Conservation (phyloP, 192 early-diverging fungal genomes). For the Coemansia sp. region DNA sequence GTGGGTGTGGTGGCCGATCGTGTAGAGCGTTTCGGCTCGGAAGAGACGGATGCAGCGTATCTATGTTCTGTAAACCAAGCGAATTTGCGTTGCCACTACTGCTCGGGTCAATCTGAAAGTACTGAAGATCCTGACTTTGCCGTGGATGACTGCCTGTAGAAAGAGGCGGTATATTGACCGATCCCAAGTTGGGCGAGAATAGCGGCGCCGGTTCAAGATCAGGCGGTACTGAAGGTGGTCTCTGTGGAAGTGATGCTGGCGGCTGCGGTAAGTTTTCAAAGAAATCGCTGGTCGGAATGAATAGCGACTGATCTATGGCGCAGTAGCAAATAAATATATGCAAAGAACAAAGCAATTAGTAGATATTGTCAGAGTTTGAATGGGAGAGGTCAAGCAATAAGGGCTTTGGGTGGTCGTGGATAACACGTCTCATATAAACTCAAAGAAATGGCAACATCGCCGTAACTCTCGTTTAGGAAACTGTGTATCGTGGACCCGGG, state of each 20-base stretch:
- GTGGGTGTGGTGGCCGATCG: slow-evolving; percentile 12
- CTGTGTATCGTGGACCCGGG: too few relatives aligned
- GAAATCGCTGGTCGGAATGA: slow-evolving; percentile 34
- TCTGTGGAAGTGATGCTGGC: slow-evolving; percentile 18
- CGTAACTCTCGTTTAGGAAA: too few relatives aligned
- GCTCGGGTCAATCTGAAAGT: background rate
- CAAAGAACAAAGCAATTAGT: background rate
- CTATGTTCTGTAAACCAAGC: slow-evolving; percentile 14
- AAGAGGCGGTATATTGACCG: slow-evolving; percentile 5
- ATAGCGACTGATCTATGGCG: slow-evolving; percentile 35
- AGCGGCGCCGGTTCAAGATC: slow-evolving; percentile 46
- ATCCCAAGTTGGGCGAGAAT: slow-evolving; percentile 16
- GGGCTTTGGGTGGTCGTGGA: too few relatives aligned
- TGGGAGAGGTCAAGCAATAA: too few relatives aligned
- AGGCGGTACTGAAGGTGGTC: slow-evolving; percentile 45
- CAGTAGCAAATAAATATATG: slow-evolving; percentile 2
- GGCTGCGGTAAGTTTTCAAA: slow-evolving; percentile 32
- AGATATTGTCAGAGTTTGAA: too few relatives aligned
- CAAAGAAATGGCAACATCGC: too few relatives aligned
- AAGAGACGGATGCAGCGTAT: background rate
- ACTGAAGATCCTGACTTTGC: slow-evolving; percentile 2
- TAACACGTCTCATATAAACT: too few relatives aligned
- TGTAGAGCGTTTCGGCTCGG: background rate
- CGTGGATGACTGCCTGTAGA: background rate
- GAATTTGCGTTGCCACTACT: slow-evolving; percentile 7